Evolutionary conservation across 352 stramenopile genomes (phyloP).

Genomic region (Pythium vanterpoolii): DNA sequence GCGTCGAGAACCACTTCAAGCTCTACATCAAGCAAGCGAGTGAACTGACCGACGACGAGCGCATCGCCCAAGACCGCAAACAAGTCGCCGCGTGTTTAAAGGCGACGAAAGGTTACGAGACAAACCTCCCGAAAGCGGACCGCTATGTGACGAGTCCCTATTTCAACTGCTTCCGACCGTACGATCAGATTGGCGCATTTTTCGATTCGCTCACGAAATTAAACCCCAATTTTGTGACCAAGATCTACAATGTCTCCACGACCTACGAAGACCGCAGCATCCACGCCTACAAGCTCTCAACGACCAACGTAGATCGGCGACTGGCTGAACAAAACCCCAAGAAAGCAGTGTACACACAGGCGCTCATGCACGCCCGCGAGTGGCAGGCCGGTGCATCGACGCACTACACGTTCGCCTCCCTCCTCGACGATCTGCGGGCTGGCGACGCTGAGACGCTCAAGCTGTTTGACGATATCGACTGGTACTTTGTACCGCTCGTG

Average conservation of each 20-base stretch:
- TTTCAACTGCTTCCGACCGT: conserved; percentile 71
- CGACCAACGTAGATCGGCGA: neutral
- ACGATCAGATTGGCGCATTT: conserved; percentile 60
- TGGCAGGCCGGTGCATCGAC: conserved; percentile 25
- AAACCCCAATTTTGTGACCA: conserved; percentile 49
- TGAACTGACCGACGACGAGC: conserved; percentile 21
- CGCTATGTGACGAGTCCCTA: conserved; percentile 48
- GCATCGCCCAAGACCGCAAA: conserved; percentile 37
- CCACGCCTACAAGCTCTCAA: conserved; percentile 62
- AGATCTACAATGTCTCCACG: conserved; percentile 43
- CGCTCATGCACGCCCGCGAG: conserved; percentile 49
- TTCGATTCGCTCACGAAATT: conserved; percentile 43
- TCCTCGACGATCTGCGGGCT: conserved; percentile 20
- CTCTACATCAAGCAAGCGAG: conserved; percentile 23
- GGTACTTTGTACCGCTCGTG: conserved; percentile 77
- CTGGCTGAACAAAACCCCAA: conserved; percentile 18
- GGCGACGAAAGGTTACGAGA: conserved; percentile 46
- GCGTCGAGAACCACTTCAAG: neutral
- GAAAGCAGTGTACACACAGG: conserved; percentile 54
- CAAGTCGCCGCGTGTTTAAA: conserved; percentile 44
- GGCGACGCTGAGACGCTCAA: neutral
- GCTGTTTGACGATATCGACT: conserved; percentile 47
- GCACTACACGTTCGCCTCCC: conserved; percentile 22
- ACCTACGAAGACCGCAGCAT: conserved; percentile 57
- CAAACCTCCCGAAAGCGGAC: conserved; percentile 16